Base-by-base conservation (phyloP, 2,329 filamentous ascomycete species). In the Ascochyta pisi region DNA sequence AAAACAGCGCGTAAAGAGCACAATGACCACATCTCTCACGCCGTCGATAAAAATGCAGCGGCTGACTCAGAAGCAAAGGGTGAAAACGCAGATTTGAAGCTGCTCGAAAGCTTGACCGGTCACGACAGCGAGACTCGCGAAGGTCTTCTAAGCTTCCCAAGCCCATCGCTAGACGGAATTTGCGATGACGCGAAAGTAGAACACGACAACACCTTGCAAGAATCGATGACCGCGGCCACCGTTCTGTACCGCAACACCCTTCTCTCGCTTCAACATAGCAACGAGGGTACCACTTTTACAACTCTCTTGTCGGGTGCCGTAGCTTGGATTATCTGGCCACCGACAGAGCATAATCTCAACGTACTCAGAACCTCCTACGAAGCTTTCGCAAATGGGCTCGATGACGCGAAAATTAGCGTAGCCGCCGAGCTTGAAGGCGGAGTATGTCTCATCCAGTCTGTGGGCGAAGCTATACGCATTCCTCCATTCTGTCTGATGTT, bases 281-380 rank as follows among this genome's bases (percentile, higher is more conserved):
- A 61, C 19, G 67, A 66, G 35, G 50, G 60, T 9, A 59, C 34
- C 6, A 64, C 55, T 4, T 61, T 55, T 46, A 54, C 46, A 4
- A 65, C 60, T 1, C 38, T 70, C 2, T 43, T 66, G 4, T 49
- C 54, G 10, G 65, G 67, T 10, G 50, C 54, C 3, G 37, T 66
- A 3, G 41, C 61, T 4, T 67, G 64, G 62, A 60, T 66, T 3
- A 58, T 68, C 33, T 70, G 67, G 66, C 67, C 67, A 3, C 57
- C 61, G 3, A 68, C 62, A 5, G 6, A 29, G 5, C 44, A 61
- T 4, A 69, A 70, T 38, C 31, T 67, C 38, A 16, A 19, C 13
- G 41, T 51, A 2, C 37, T 69, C 1, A 42, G 58, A 8, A 34
- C 15, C 0, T 54, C 42, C 1, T 69, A 68, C 48, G 48, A 59